Evolutionary conservation across 2,329 filamentous ascomycete species (phyloP).

Genomic region (Aspergillus pseudotamarii): DNA sequence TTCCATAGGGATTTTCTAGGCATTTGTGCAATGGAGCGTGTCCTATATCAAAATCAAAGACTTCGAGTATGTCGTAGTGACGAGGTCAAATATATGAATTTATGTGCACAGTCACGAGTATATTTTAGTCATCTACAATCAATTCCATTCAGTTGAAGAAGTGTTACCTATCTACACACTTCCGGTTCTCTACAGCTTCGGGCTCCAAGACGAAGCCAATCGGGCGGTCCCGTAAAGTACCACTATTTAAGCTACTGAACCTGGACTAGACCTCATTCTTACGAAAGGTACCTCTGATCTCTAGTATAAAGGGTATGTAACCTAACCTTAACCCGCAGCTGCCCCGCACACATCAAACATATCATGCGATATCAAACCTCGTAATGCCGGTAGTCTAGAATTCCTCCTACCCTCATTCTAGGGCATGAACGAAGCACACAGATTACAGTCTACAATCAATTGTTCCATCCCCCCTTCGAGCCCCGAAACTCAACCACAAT

Average conservation of each 20-base stretch:
- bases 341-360: neutral
- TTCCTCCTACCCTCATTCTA: neutral
- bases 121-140: neutral
- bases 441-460: neutral
- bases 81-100: constrained; percentile 11
- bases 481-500: neutral
- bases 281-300: neutral
- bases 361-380: neutral
- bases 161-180: neutral
- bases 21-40: constrained; percentile 4
- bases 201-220: neutral
- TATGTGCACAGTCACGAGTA: constrained; percentile 7
- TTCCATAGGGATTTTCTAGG: constrained; percentile 8
- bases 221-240: neutral
- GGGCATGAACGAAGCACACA: neutral
- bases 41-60: neutral
- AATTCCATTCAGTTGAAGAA: neutral
- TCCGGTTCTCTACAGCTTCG: neutral
- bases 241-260: neutral
- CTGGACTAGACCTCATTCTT: neutral
- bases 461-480: too few species aligned
- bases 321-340: neutral
- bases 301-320: neutral
- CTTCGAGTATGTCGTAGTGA: constrained; percentile 1
- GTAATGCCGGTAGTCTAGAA: neutral